Conservation (phyloP, 176 grass and related monocot species). For the Carex scoparia region DNA sequence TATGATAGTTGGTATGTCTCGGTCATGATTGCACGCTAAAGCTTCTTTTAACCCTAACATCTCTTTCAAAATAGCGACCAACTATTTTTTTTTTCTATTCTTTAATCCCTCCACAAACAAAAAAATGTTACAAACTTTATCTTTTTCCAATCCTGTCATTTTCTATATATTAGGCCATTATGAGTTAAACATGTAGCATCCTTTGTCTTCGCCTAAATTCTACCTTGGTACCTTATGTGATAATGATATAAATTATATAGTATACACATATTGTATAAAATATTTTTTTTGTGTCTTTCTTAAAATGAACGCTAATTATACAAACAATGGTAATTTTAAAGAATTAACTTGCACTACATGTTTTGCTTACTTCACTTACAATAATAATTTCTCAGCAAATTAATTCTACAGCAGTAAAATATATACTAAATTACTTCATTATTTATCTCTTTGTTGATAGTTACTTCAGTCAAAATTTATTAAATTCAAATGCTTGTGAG, state of each 20-base stretch:
- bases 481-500: no score
- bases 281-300: no score
- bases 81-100: constrained; percentile 8
- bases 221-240: background rate
- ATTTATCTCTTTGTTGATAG: no score
- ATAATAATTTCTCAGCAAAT: no score
- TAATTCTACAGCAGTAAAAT: background rate
- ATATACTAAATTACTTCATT: background rate
- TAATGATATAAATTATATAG: background rate
- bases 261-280: no score
- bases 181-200: background rate
- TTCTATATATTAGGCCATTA: background rate
- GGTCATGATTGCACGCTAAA: constrained; percentile 21
- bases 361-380: no score
- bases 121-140: background rate
- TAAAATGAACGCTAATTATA: background rate
- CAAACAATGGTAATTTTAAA: background rate
- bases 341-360: background rate
- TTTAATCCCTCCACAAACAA: background rate
- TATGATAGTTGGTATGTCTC: constrained; percentile 20
- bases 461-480: no score
- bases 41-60: constrained; percentile 7
- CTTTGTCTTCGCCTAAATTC: background rate
- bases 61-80: constrained; percentile 11
- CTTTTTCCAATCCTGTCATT: background rate